Conservation (phyloP, 192 early-diverging fungal species). For the Entomortierella lignicola region DNA sequence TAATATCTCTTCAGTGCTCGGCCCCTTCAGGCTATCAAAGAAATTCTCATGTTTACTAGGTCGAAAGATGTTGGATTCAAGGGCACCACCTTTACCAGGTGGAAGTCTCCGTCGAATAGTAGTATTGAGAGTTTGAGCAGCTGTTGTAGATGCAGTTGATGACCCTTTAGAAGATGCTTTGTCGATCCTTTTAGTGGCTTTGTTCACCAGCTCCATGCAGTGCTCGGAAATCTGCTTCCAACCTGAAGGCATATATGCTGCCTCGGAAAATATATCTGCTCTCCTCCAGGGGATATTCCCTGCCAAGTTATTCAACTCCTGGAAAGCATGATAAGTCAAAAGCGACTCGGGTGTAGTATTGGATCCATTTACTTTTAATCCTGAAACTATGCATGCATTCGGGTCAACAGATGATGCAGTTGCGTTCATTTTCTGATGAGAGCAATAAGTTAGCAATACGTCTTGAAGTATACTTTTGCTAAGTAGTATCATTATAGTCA, state of each 20-base stretch:
- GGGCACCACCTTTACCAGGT: constrained; percentile 34
- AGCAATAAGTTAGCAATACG: neutral
- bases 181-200: constrained; percentile 23
- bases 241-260: constrained; percentile 18
- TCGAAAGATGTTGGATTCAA: constrained; percentile 43
- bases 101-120: constrained; percentile 25
- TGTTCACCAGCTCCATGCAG: constrained; percentile 24
- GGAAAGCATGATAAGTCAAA: constrained; percentile 48
- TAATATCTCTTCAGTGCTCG: constrained; percentile 45
- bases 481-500: neutral
- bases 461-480: neutral
- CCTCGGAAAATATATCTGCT: constrained; percentile 33
- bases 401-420: constrained; percentile 35
- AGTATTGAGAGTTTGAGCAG: constrained; percentile 1
- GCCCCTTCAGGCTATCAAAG: constrained; percentile 43
- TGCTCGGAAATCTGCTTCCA: constrained; percentile 37
- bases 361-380: constrained; percentile 34
- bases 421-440: constrained; percentile 35
- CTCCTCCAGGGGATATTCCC: constrained; percentile 15
- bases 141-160: neutral
- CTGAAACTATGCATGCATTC: constrained; percentile 35
- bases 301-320: constrained; percentile 30
- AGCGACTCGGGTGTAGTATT: constrained; percentile 21
- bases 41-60: constrained; percentile 30
- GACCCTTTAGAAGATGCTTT: neutral